phyloP scores from a whole-genome alignment of 768 basidiomycete genomes.

The Suillus subalutaceus region DNA sequence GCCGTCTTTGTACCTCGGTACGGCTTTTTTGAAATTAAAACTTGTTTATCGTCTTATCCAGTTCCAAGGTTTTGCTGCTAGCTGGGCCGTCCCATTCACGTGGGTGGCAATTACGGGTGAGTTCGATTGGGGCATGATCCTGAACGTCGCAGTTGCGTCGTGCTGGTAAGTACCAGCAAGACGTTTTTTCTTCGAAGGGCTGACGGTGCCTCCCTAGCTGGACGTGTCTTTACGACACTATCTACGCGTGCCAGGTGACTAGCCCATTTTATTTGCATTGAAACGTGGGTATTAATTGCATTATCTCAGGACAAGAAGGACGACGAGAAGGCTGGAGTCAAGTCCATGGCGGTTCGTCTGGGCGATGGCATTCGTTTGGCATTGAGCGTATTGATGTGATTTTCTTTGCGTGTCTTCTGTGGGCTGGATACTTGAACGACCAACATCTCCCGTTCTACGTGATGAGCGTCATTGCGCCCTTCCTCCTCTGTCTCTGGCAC shows the following conservation, averaged over 20 bases:
- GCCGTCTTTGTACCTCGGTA: constrained; percentile 34
- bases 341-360: constrained; percentile 77
- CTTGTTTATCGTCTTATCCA: background rate
- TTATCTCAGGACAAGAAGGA: constrained; percentile 83
- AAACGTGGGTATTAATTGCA: constrained; percentile 57
- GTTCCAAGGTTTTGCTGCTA: background rate
- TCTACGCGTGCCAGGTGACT: constrained; percentile 72
- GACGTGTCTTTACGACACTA: constrained; percentile 46
- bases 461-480: background rate
- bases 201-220: background rate
- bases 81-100: constrained; percentile 1
- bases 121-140: constrained; percentile 1
- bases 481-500: constrained; percentile 2
- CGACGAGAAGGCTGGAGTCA: constrained; percentile 72
- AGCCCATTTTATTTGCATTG: background rate
- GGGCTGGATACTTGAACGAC: constrained; percentile 53
- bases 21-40: background rate
- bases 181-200: background rate
- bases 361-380: constrained; percentile 60
- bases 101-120: background rate
- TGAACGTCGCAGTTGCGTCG: background rate
- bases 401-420: constrained; percentile 55
- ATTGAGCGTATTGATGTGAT: constrained; percentile 48
- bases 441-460: constrained; percentile 39
- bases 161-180: background rate